A percentile compares a stretch with the other conserved stretches of the same genome.
Evolutionary conservation across 352 stramenopile genomes (phyloP).

Genomic region (Thalassiosira allenii): DNA sequence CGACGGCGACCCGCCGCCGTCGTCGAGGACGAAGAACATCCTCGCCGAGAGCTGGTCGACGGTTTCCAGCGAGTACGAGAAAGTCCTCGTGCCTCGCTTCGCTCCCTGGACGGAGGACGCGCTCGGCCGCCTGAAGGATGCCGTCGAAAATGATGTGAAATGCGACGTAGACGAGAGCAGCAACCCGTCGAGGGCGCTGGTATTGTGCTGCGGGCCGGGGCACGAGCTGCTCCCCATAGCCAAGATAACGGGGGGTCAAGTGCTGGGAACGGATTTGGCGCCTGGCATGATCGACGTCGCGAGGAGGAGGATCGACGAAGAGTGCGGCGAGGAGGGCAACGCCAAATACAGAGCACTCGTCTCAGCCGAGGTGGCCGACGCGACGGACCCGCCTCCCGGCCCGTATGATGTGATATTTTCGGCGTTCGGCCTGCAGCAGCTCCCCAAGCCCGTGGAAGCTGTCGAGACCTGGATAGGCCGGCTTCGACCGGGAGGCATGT

Average conservation of each 20-base stretch:
- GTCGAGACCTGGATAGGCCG: constrained; percentile 8
- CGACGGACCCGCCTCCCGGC: constrained; percentile 16
- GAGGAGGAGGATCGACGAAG: constrained; percentile 13
- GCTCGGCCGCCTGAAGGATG: constrained; percentile 19
- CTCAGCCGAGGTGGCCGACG: constrained; percentile 16
- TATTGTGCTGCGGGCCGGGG: constrained; percentile 36
- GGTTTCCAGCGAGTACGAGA: constrained; percentile 30
- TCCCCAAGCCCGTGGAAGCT: constrained; percentile 8
- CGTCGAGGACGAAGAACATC: constrained; percentile 32
- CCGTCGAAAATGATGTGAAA: constrained; percentile 6
- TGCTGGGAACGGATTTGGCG: constrained; percentile 32
- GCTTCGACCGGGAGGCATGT: constrained; percentile 10
- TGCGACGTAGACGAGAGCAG: neutral
- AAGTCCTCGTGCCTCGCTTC: constrained; percentile 30
- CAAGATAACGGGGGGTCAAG: constrained; percentile 22
- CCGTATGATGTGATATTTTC: constrained; percentile 39
- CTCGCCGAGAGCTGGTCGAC: constrained; percentile 35
- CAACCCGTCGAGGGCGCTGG: neutral
- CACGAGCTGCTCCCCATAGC: constrained; percentile 35
- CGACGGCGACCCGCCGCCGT: no score
- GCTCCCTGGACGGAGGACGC: constrained; percentile 27
- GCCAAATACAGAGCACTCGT: constrained; percentile 7
- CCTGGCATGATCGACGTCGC: constrained; percentile 29
- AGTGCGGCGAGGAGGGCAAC: constrained; percentile 7
- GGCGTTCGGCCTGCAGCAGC: constrained; percentile 38